Evolutionary conservation across 208 protist genomes (phyloP).

Genomic region (Crithidia fasciculata): DNA sequence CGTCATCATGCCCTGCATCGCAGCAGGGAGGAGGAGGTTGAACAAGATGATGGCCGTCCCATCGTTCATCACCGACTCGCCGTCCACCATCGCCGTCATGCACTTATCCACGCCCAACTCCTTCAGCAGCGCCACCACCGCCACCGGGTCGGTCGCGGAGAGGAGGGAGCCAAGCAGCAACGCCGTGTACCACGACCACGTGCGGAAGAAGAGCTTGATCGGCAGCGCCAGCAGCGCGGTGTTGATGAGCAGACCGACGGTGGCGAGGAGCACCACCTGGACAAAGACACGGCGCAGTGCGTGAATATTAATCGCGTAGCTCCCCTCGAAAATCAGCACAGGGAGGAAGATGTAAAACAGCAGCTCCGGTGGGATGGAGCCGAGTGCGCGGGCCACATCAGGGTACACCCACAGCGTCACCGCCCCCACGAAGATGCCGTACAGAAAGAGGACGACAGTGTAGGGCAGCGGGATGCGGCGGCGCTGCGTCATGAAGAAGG

Average conservation of each 20-base stretch:
- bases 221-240: constrained; percentile 62
- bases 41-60: constrained; percentile 91
- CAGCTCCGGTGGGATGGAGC: constrained; percentile 76
- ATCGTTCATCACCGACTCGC: constrained; percentile 91
- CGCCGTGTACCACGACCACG: constrained; percentile 74
- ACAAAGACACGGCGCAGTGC: constrained; percentile 66
- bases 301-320: constrained; percentile 84
- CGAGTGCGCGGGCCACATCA: constrained; percentile 57
- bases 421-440: constrained; percentile 75
- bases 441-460: constrained; percentile 83
- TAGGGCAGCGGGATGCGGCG: constrained; percentile 72
- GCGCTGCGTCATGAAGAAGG: constrained; percentile 71
- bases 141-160: constrained; percentile 91
- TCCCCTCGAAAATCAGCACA: constrained; percentile 90
- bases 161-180: constrained; percentile 83
- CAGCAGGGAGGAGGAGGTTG: constrained; percentile 74
- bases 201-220: constrained; percentile 52
- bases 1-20: constrained; percentile 38
- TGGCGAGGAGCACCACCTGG: constrained; percentile 76
- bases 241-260: constrained; percentile 80
- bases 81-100: constrained; percentile 86
- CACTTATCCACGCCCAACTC: constrained; percentile 76
- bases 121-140: constrained; percentile 88
- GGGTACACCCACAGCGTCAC: constrained; percentile 53
- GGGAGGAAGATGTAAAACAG: constrained; percentile 92